Base-by-base conservation (phyloP, 345 rosid species). In the Abelmoschus esculentus region DNA sequence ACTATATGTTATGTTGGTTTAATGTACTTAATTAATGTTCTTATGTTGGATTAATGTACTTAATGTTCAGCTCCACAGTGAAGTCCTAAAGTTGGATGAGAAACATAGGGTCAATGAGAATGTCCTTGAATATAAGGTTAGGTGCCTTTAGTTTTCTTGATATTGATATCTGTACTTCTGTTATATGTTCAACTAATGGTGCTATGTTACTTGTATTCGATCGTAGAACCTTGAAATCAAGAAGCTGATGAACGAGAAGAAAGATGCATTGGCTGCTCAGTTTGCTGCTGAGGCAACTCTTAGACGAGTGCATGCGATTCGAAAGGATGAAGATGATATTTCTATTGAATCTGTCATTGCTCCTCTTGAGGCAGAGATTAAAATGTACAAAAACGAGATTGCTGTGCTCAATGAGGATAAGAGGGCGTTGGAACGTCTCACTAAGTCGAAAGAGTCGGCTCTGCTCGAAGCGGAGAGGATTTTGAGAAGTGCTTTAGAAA, bases 401-500 rank as follows among this genome's bases (percentile, higher is more conserved):
- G 87, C 82, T 52, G 79, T 76, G 6, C 81, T 91, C 17, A 86
- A 83, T 72, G 99, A 91, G 74, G 93, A 95, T 79, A 91, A 85
- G 67, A 91, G 86, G 85, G 99, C 99, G 7, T 74, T 95, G 84
- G 96, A 95, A 76, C 90, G 96, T 11, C 90, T 85, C 13, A 91
- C 89, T 17, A 95, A 85, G 78, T 86, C 99, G 3, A 95, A 95
- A 79, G 96, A 90, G 71, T 65, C 73, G 0, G 96, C 99, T 32
- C 80, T 95, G 73, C 82, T 95, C 13, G 99, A 95, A 83, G 97
- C 99, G 38, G 99, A 95, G 83, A 80, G 79, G 71, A 95, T 95
- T 59, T 70, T 95, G 74, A 72, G 69, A 73, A 91, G 96, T 67
- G 96, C 99, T 13, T 79, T 95, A 15, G 99, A 95, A 71, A 87